Percentiles rank a stretch among this genome's conserved stretches.
Evolutionary conservation across 2,329 filamentous ascomycete species (phyloP).

Genomic region (Talaromyces sp.): DNA sequence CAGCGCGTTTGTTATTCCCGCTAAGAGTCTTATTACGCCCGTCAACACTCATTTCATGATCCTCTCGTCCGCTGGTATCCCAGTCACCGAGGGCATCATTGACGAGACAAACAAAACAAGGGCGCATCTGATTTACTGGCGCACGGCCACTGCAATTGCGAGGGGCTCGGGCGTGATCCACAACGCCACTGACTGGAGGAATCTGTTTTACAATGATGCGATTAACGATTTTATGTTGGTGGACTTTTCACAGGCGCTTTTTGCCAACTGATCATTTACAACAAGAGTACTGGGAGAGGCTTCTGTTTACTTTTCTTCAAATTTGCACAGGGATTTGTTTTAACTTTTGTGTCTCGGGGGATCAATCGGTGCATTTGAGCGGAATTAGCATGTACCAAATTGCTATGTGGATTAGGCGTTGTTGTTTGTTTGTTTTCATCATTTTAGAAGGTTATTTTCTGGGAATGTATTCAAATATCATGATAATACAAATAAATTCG

Average conservation of each 20-base stretch:
- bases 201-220: neutral
- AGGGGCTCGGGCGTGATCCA: neutral
- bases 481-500: no score
- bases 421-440: no score
- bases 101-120: neutral
- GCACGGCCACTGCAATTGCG: neutral
- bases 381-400: neutral
- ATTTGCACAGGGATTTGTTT: neutral
- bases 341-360: neutral
- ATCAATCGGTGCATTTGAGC: neutral
- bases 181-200: neutral
- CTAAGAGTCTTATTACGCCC: neutral
- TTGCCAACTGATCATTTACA: neutral
- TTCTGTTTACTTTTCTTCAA: neutral
- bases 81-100: neutral
- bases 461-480: no score
- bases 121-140: neutral
- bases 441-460: no score
- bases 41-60: neutral
- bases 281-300: no score
- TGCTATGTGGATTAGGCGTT: no score
- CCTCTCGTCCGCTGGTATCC: neutral
- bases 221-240: neutral
- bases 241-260: neutral
- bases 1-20: neutral